Evolutionary conservation across 495 filamentous ascomycete species (phyloP), one percentile per base, ranked within the genome.

Genomic region (Neurospora sp.): DNA sequence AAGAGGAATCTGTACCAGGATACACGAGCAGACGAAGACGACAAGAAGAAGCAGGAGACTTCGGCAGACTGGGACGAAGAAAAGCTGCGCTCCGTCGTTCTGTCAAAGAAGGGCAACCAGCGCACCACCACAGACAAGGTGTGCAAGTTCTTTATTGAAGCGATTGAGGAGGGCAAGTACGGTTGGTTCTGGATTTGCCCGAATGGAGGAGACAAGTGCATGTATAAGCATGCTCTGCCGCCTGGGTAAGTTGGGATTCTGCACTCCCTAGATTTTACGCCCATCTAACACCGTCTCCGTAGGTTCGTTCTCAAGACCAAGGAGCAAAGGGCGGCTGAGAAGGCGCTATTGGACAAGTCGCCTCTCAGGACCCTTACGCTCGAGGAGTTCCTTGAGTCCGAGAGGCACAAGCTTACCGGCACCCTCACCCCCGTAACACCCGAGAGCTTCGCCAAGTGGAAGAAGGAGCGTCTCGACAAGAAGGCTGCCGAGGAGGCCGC

Each of bases 131-230:
- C 96, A 73, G 96, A 99, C 77, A 99, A 97, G 82, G 94, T 98
- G 72, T 99, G 96, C 91, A 99, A 98, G 83, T 97, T 85, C 86
- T 99, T 99, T 82, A 96, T 98, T 81, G 93, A 96, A 73, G 96
- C 96, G 4, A 94, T 99, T 70, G 96, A 99, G 83, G 96, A 98
- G 76, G 91, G 92, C 76, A 98, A 98, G 84, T 99, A 99, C 77
- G 96, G 96, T 74, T 99, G 96, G 96, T 97, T 98, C 83, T 99
- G 96, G 96, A 85, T 87, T 42, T 99, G 96, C 89, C 96, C 96
- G 69, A 98, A 98, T 81, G 94, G 93, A 73, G 96, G 93, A 70
- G 91, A 99, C 82, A 92, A 97, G 83, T 99, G 96, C 91, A 98
- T 94, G 91, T 99, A 99, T 79, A 93, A 91, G 82, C 96, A 99